Evolutionary conservation across 805 yeast species (phyloP), one percentile per base, ranked within the genome.

Genomic region (Tetrapisispora phaffii): DNA sequence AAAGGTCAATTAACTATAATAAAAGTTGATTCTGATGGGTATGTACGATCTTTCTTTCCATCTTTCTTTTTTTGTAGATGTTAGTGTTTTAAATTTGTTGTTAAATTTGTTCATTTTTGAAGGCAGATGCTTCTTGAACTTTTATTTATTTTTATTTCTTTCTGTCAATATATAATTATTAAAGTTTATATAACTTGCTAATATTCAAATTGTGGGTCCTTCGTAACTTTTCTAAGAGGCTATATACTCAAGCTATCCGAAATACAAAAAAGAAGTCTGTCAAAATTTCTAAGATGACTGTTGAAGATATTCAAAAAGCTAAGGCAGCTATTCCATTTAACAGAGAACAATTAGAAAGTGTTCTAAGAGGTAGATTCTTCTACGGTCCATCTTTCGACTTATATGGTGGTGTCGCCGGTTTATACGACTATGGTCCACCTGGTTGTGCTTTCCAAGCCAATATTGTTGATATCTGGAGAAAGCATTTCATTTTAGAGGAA

Each of bases 351-450:
- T 74, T 93, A 60, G 99, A 93, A 68, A 81, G 84, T 65, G 86
- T 89, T 47, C 73, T 93, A 58, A 93, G 90, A 68, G 82, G 97
- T 67, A 80, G 99, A 65, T 93, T 93, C 73, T 93, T 93, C 70
- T 94, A 78, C 65, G 96, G 97, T 16, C 99, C 99, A 53, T 82
- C 97, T 31, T 93, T 93, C 60, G 98, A 93, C 65, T 79, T 90
- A 52, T 93, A 93, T 66, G 98, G 98, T 56, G 98, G 98, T 67
- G 97, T 93, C 39, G 85, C 96, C 41, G 99, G 99, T 54, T 75
- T 93, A 47, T 93, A 86, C 67, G 99, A 93, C 67, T 93, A 89
- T 64, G 99, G 99, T 71, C 99, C 99, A 51, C 97, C 98, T 65
- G 98, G 98, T 51, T 90, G 97, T 73, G 94, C 97, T 12, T 78